Base-by-base conservation (phyloP, 2,329 filamentous ascomycete species). In the Eutypella sp. region DNA sequence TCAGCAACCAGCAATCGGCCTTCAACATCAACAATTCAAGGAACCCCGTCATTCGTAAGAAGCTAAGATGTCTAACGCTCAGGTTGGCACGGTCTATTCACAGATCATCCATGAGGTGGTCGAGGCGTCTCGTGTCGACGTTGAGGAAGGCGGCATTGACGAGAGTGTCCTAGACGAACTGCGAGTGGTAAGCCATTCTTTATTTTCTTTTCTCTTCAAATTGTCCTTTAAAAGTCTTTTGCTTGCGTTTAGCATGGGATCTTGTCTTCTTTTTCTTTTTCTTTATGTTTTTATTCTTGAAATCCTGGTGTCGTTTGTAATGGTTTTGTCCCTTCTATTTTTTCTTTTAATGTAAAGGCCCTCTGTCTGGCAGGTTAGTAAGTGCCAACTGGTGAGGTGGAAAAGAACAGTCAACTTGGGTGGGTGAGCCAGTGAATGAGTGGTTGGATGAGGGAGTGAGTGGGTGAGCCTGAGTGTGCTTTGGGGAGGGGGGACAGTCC, bases 91-190 rank as follows among this genome's bases (percentile, higher is more conserved):
- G 56, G 85, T 97, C 62, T 99, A 96, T 69, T 76, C 84, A 68
- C 73, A 77, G 60, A 84, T 87, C 67, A 87, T 87, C 63, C 76
- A 85, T 52, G 89, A 93, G 71, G 90, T 99, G 65, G 89, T 97
- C 68, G 85, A 92, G 58, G 86, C 87, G 56, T 96, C 92, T 62
- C 81, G 88, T 62, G 87, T 92, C 62, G 93, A 97, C 70, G 97
- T 99, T 66, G 93, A 99, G 68, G 93, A 99, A 71, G 89, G 86
- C 58, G 93, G 93, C 59, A 86, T 97, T 54, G 89, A 95, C 59
- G 86, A 92, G 66, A 75, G 81, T 57, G 92, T 92, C 42, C 73
- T 99, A 60, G 82, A 92, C 56, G 89, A 96, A 67, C 75, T 99
- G 75, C 85, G 84, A 69, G 79, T 85, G 82, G 92, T 97, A 75